A percentile compares a stretch with the other conserved stretches of the same genome.
Evolutionary conservation across 352 stramenopile species (phyloP).

Genomic region (Stramenopiles sp.): DNA sequence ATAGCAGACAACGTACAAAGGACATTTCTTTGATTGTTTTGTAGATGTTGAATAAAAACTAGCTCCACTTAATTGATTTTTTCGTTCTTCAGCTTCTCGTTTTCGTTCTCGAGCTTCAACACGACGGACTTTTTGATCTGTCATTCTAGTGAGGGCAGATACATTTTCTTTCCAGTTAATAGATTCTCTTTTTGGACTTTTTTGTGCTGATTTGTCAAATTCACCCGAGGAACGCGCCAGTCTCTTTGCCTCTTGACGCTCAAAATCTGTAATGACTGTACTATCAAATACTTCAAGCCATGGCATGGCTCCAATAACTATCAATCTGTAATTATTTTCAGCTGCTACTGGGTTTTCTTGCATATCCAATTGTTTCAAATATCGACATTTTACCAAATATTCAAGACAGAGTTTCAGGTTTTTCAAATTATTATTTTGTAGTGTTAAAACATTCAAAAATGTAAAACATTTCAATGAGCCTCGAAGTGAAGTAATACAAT

Average conservation of each 20-base stretch:
- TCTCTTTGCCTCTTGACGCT: constrained; percentile 8
- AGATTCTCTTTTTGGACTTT: too few relatives aligned
- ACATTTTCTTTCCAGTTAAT: too few relatives aligned
- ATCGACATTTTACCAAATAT: not conserved
- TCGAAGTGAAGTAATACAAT: not conserved
- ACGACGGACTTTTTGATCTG: too few relatives aligned
- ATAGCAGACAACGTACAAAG: too few relatives aligned
- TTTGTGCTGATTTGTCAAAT: too few relatives aligned
- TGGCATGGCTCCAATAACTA: constrained; percentile 8
- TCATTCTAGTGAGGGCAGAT: too few relatives aligned
- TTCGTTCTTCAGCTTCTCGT: too few relatives aligned
- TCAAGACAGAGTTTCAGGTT: not conserved
- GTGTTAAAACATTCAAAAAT: constrained; percentile 3
- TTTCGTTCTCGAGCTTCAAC: too few relatives aligned
- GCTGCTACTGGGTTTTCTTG: not conserved
- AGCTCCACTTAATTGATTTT: too few relatives aligned
- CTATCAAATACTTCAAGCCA: constrained; percentile 9
- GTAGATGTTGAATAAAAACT: too few relatives aligned
- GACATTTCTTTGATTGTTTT: too few relatives aligned
- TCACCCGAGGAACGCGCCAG: too few relatives aligned
- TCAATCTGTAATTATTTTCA: constrained; percentile 8
- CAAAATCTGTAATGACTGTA: constrained; percentile 1
- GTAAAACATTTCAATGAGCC: constrained; percentile 6
- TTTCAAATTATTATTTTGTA: constrained; percentile 7
- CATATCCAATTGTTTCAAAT: constrained; percentile 6